Conservation (phyloP, 768 basidiomycete species). For the Mycena amicta region DNA sequence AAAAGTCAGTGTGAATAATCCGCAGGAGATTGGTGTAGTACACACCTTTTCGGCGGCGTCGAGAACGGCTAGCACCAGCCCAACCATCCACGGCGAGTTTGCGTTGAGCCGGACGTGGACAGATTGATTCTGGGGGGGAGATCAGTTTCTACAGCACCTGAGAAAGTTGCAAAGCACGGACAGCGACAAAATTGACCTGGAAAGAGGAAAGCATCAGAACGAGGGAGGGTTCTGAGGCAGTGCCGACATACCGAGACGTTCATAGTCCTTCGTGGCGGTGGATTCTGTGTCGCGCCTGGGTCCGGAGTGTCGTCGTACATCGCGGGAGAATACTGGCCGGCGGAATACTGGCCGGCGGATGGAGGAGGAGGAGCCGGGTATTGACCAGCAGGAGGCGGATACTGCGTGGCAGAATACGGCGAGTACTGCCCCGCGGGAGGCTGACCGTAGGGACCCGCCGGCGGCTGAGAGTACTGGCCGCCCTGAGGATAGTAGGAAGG, state of each 20-base stretch:
- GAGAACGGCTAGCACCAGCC: conserved; percentile 6
- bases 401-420: neutral
- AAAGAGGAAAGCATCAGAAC: neutral
- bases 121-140: conserved; percentile 6
- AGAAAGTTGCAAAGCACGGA: neutral
- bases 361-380: neutral
- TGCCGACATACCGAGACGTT: conserved; percentile 6
- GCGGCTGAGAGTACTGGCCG: neutral
- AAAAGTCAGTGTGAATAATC: neutral
- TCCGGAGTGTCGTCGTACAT: no score
- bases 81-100: conserved; percentile 14
- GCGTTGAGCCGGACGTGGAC: conserved; percentile 18
- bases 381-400: neutral
- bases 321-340: no score
- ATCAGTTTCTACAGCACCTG: neutral
- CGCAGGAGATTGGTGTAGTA: neutral
- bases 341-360: no score
- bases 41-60: conserved; percentile 3
- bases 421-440: neutral
- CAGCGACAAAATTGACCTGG: conserved; percentile 10
- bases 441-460: no score
- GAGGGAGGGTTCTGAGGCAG: neutral
- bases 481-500: neutral
- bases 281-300: neutral
- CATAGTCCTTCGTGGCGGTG: conserved; percentile 3